These are phyloP conservation scores for Rosa rugosa DNA, from an alignment of 306 rosid genomes.

Conservation along the genomic window DNA sequence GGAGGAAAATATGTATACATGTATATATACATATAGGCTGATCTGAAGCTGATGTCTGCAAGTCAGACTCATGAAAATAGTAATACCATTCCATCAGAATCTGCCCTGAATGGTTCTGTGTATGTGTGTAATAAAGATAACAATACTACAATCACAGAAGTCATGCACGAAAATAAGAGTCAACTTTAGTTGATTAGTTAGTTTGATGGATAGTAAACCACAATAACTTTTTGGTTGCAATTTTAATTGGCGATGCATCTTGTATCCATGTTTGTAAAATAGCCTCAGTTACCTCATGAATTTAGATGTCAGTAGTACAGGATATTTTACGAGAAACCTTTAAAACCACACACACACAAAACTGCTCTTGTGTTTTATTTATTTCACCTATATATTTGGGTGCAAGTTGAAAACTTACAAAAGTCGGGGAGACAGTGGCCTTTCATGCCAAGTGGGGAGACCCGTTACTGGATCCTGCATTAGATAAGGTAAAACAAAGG, in stretches of 20 bases:
- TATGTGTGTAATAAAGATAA: not conserved
- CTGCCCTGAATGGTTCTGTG: not conserved
- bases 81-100: too few relatives aligned
- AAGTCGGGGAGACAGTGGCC: slow-evolving; percentile 61
- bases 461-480: slow-evolving; percentile 79
- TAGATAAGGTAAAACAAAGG: slow-evolving; percentile 21
- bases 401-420: slow-evolving; percentile 30
- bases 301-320: not conserved
- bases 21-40: too few relatives aligned
- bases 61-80: too few relatives aligned
- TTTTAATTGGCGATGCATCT: not conserved
- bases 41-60: not conserved
- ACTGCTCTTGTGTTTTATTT: not conserved
- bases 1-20: not conserved
- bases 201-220: not conserved
- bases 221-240: not conserved
- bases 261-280: not conserved
- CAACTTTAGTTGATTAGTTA: not conserved
- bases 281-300: not conserved
- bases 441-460: slow-evolving; percentile 70
- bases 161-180: not conserved
- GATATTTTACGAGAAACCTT: not conserved
- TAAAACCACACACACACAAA: not conserved
- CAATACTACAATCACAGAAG: not conserved
- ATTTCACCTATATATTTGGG: not conserved